Evolutionary conservation across 176 grass and related monocot genomes (phyloP), one percentile per base, ranked within the genome.

Genomic region (Canna indica): DNA sequence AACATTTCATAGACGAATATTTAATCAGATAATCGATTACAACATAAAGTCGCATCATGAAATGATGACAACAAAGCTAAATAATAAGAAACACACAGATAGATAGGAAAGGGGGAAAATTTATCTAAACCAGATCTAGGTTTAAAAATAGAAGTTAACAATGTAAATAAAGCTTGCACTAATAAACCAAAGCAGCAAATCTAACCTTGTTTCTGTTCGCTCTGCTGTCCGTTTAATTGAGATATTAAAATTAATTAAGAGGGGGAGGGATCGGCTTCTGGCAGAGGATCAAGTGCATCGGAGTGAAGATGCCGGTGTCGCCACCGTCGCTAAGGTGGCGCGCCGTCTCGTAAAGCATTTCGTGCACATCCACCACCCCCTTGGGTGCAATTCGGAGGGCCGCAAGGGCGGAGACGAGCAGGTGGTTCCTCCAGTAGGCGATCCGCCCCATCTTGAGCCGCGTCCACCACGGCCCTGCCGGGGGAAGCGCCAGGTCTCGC

Each of bases 271-370:
- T 12, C 22, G 70, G 71, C 36, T 73, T 73, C 24, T 54, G 33
- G 71, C 71, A 60, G 13, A 73, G 53, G 71, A 73, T 60, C 35
- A 73, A 60, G n/a, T 73, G 24, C 71, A 73, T 73, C 5, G 71
- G 71, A 31, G 71, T 42, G 54, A 61, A 73, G 71, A 73, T 45
- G 36, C 71, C 71, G 13, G 71, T 73, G 36, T 61, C 35, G 33
- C 71, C 71, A 34, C 53, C 71, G n/a, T 56, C 33, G 33, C 47
- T 44, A 8, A 73, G 71, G 36, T 73, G 34, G 35, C 20, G 32
- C 1, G 71, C 71, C 14, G 71, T 73, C 71, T 60, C 71, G 53
- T 44, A 59, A 4, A 73, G 71, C 71, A 60, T 73, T 0, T 44
- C 35, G 53, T 73, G 71, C 14, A 73, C 54, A 12, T 73, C 71